phyloP scores from a whole-genome alignment of 352 stramenopile genomes.

The Phytophthora pseudosyringae region DNA sequence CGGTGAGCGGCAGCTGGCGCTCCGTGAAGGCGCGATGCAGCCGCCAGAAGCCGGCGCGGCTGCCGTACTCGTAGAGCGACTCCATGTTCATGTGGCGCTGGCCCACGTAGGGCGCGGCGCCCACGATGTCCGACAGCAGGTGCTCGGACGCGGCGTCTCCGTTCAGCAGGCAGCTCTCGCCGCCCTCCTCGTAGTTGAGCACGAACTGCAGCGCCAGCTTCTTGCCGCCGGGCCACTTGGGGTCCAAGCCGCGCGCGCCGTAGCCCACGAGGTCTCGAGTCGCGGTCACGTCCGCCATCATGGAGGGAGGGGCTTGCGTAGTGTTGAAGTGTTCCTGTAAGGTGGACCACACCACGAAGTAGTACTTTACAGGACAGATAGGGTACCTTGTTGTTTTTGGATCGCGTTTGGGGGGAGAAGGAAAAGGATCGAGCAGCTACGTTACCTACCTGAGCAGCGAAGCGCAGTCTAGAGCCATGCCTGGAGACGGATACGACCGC shows the following conservation, averaged over 20 bases:
- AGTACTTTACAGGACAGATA: slow-evolving; percentile 15
- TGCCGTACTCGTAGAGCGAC: slow-evolving; percentile 96
- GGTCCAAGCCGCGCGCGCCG: slow-evolving; percentile 67
- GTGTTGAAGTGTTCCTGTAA: slow-evolving; percentile 9
- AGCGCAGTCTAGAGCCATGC: slow-evolving; percentile 51
- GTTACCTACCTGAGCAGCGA: neutral
- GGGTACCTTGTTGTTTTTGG: slow-evolving; percentile 21
- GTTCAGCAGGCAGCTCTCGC: slow-evolving; percentile 94
- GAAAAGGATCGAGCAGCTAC: slow-evolving; percentile 19
- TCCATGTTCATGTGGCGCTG: slow-evolving; percentile 94
- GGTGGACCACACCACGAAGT: neutral
- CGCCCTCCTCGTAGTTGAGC: slow-evolving; percentile 97
- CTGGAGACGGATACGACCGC: slow-evolving; percentile 90
- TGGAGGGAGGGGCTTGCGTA: no score
- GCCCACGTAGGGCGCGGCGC: slow-evolving; percentile 68
- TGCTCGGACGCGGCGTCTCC: slow-evolving; percentile 91
- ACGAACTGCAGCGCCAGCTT: slow-evolving; percentile 95
- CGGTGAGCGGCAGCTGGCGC: slow-evolving; percentile 90
- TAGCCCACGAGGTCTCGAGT: slow-evolving; percentile 91
- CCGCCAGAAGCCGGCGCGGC: slow-evolving; percentile 94
- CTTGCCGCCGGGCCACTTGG: slow-evolving; percentile 83
- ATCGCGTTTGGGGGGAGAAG: slow-evolving; percentile 30
- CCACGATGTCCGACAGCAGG: slow-evolving; percentile 94
- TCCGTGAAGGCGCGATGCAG: slow-evolving; percentile 92
- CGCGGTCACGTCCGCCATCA: slow-evolving; percentile 10